phyloP scores from a whole-genome alignment of 2,329 filamentous ascomycete genomes.

The Periconia digitata region DNA sequence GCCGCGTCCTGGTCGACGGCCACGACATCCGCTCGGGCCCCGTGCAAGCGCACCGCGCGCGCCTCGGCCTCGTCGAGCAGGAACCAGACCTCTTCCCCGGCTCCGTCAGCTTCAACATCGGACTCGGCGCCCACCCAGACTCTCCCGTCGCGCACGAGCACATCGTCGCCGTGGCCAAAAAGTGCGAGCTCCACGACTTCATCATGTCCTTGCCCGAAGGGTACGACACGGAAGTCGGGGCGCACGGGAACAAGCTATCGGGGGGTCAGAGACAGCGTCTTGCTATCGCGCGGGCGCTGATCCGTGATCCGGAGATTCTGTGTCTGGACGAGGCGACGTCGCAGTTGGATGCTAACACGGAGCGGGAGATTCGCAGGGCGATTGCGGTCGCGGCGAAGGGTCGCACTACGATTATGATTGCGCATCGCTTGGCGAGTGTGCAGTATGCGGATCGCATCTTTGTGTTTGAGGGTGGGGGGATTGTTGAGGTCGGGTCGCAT shows the following conservation, averaged over 20 bases:
- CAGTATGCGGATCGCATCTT: constrained; percentile 81
- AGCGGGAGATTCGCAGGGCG: constrained; percentile 46
- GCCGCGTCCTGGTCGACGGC: constrained; percentile 45
- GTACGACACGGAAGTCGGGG: constrained; percentile 50
- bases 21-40: constrained; percentile 44
- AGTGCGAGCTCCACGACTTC: constrained; percentile 51
- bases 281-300: constrained; percentile 49
- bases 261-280: constrained; percentile 52
- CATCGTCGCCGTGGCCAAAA: constrained; percentile 40
- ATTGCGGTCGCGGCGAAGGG: constrained; percentile 45
- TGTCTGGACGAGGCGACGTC: constrained; percentile 52
- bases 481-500: constrained; percentile 65
- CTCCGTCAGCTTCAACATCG: constrained; percentile 48
- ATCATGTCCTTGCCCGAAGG: constrained; percentile 51
- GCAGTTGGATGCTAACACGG: constrained; percentile 50
- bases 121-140: constrained; percentile 41
- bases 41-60: constrained; percentile 41
- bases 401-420: constrained; percentile 71
- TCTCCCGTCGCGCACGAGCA: constrained; percentile 24
- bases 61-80: constrained; percentile 48
- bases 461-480: constrained; percentile 68
- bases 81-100: constrained; percentile 51
- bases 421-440: constrained; percentile 74
- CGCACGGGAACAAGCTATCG: constrained; percentile 46
- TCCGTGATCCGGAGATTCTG: constrained; percentile 50